A percentile compares a stretch with the other conserved stretches of the same genome.
phyloP scores from a whole-genome alignment of 228 moss, liverwort and hornwort genomes.

The Sphagnum magellanicum region DNA sequence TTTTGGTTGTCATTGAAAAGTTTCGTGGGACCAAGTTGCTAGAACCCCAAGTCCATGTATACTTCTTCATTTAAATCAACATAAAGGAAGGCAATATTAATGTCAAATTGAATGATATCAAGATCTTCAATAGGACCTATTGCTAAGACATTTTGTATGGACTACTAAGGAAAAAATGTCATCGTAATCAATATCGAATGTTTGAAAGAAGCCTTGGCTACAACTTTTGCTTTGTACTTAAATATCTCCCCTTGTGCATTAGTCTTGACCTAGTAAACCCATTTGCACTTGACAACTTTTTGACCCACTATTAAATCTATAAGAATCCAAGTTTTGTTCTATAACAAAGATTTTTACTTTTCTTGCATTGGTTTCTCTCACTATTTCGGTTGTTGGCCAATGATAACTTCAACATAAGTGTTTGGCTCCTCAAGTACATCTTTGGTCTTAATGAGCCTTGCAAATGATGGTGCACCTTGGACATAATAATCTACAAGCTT shows the following conservation, averaged over 20 bases:
- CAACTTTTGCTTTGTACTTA: not conserved
- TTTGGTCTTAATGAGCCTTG: not conserved
- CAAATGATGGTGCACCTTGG: no score
- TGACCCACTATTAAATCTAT: not conserved
- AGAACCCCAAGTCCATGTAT: slow-evolving; percentile 1
- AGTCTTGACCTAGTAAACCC: not conserved
- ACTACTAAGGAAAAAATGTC: not conserved
- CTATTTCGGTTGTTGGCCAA: not conserved
- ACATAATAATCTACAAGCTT: not conserved
- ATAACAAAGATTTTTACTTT: not conserved
- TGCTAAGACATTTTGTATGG: not conserved
- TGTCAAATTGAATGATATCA: not conserved
- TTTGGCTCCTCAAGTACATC: not conserved
- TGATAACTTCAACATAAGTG: not conserved
- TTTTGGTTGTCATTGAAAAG: slow-evolving; percentile 5
- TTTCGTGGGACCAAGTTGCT: not conserved
- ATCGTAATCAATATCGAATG: not conserved
- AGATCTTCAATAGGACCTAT: not conserved
- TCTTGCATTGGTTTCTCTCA: not conserved
- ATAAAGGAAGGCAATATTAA: not conserved
- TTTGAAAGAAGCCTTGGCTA: not conserved
- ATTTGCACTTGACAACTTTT: not conserved
- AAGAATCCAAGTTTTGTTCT: not conserved
- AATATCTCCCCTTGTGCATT: no score
- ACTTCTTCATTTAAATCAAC: not conserved